Evolutionary conservation across 345 rosid species (phyloP), one percentile per base, ranked within the genome.

Genomic region (Melastoma malabathricum): DNA sequence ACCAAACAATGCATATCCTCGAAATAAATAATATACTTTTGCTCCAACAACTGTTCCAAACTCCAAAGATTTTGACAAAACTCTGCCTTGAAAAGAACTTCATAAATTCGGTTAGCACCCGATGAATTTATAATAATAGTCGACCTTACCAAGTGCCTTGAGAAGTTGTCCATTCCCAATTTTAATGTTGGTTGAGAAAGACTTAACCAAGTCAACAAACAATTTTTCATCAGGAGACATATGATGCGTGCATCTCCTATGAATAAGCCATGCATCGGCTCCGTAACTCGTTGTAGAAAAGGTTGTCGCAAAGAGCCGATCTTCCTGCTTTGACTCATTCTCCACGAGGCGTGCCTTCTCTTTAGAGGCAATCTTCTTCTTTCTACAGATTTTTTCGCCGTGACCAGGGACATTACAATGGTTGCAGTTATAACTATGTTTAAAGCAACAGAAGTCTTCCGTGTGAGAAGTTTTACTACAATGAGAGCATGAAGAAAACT

Each of bases 21-120:
- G 10, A 68, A 63, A 3, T 31, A 0, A 3, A 63, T 16, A 3
- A 3, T 45, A 16, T 29, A 63, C 0, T 51, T 57, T n/a, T 47
- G 55, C 12, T 54, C 29, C 9, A 50, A 3, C 10, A 59, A 15
- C 7, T 59, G 51, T 0, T 61, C 62, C 27, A 68, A 47, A 44
- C 62, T 59, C 3, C 59, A 18, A 15, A 63, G 20, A 9, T 63
- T 68, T 18, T 68, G 44, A 45, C 39, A 53, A 0, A 64, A 10
- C 0, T 29, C 18, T 7, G 12, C 52, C 1, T 63, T 48, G 47
- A 18, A 64, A 0, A 68, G 10, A 3, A 63, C 59, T 29, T 68
- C 17, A 15, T 0, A 0, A 15, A 59, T 63, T 6, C 46, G 7
- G 13, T 59, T 63, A 4, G 25, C 43, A 41, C 31, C n/a, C n/a